These are phyloP conservation scores for Allantophomopsis lycopodina DNA, from an alignment of 2,329 filamentous ascomycete species.

Conservation along the genomic window DNA sequence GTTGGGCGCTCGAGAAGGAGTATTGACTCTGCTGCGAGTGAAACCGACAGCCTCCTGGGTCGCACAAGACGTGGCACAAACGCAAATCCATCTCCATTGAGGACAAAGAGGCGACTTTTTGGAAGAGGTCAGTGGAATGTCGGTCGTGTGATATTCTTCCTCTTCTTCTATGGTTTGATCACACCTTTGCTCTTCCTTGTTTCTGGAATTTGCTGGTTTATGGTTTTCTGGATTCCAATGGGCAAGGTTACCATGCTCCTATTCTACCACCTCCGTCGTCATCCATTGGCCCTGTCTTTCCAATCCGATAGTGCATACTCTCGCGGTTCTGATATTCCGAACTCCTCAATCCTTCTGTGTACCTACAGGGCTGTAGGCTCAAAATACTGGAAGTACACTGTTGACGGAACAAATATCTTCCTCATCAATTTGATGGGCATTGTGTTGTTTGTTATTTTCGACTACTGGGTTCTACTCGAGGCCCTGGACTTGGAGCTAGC, in stretches of 20 bases:
- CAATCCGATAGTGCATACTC: constrained; percentile 72
- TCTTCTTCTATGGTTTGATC: constrained; percentile 89
- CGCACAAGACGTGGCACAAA: constrained; percentile 37
- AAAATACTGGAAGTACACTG: constrained; percentile 98
- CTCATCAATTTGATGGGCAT: constrained; percentile 92
- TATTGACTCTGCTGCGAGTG: constrained; percentile 69
- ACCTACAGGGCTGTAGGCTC: constrained; percentile 90
- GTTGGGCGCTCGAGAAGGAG: constrained; percentile 79
- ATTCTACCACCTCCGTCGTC: constrained; percentile 81
- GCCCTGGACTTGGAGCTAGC: constrained; percentile 55
- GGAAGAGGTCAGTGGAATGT: constrained; percentile 93
- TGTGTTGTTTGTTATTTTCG: constrained; percentile 87
- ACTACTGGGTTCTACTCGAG: constrained; percentile 69
- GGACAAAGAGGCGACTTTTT: constrained; percentile 74
- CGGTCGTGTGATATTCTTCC: constrained; percentile 87
- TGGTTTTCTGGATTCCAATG: constrained; percentile 98
- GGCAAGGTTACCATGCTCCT: constrained; percentile 85
- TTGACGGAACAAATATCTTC: constrained; percentile 98
- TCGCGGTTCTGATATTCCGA: constrained; percentile 55
- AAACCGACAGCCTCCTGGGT: constrained; percentile 82
- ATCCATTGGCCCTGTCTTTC: constrained; percentile 86
- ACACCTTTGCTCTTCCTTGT: constrained; percentile 77
- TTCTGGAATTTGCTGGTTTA: constrained; percentile 82
- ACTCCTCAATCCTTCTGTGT: constrained; percentile 82
- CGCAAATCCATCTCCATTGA: constrained; percentile 24